Percentiles rank a stretch among this genome's conserved stretches.
These are phyloP conservation scores for Symbiodinium natans DNA, from an alignment of 73 alveolate genomes.

Conservation along the genomic window DNA sequence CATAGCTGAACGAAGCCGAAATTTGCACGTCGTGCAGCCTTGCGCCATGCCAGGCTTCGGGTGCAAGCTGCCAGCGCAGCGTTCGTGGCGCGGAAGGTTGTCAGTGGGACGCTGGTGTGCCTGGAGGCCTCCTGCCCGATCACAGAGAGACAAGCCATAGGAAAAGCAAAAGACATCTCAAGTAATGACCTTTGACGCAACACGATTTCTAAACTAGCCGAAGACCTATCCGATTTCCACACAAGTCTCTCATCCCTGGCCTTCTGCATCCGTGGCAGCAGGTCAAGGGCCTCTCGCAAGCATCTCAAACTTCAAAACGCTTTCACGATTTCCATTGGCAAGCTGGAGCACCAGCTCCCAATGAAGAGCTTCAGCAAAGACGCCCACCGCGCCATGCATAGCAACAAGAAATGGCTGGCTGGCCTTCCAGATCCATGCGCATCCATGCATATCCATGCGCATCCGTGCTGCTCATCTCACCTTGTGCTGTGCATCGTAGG, in stretches of 20 bases:
- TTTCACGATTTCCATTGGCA: neutral
- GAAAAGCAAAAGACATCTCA: too few relatives aligned
- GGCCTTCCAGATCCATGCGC: conserved; percentile 27
- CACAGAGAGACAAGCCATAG: neutral
- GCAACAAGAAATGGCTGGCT: conserved; percentile 50
- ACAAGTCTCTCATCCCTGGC: neutral
- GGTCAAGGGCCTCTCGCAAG: conserved; percentile 15
- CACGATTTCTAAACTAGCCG: neutral
- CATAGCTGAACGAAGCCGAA: too few relatives aligned
- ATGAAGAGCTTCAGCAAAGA: conserved; percentile 30
- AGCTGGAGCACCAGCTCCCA: conserved; percentile 52
- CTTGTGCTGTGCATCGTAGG: too few relatives aligned
- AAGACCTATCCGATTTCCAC: too few relatives aligned
- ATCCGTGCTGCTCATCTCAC: neutral
- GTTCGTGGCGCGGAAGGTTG: conserved; percentile 30
- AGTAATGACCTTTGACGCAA: neutral
- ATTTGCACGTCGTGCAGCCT: neutral
- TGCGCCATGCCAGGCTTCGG: conserved; percentile 44
- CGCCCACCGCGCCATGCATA: conserved; percentile 42
- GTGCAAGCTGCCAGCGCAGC: conserved; percentile 29
- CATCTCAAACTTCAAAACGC: neutral
- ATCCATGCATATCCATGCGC: neutral
- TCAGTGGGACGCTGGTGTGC: conserved; percentile 16
- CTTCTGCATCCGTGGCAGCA: conserved; percentile 44
- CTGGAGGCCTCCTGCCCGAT: neutral